Conservation (phyloP, 2,329 filamentous ascomycete species). For the Camptophora hylomeconis region DNA sequence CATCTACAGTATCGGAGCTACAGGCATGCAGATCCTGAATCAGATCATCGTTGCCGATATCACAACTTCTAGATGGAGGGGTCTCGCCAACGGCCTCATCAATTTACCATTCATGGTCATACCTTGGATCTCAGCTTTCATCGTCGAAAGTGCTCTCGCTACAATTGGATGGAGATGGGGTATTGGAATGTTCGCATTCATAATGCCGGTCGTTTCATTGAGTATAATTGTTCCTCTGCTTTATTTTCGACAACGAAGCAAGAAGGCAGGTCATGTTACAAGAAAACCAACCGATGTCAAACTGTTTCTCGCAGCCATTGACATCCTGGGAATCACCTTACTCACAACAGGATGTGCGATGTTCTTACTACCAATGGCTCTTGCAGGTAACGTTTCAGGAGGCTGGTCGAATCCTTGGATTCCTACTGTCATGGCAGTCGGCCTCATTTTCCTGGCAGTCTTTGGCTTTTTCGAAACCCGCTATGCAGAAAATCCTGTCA, state of each 20-base stretch:
- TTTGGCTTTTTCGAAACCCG: slow-evolving; percentile 38
- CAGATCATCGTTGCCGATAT: slow-evolving; percentile 31
- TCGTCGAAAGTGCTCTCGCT: slow-evolving; percentile 27
- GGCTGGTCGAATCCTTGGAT: slow-evolving; percentile 36
- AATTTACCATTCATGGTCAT: slow-evolving; percentile 29
- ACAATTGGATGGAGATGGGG: slow-evolving; percentile 33
- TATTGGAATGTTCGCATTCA: slow-evolving; percentile 31
- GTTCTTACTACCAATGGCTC: slow-evolving; percentile 35
- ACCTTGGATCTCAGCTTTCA: slow-evolving; percentile 29
- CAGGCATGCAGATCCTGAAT: slow-evolving; percentile 31
- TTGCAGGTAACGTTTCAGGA: slow-evolving; percentile 29
- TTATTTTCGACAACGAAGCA: slow-evolving; percentile 24
- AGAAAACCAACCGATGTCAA: slow-evolving; percentile 17
- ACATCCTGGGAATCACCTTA: slow-evolving; percentile 31
- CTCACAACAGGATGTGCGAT: slow-evolving; percentile 36
- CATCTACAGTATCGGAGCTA: slow-evolving; percentile 25
- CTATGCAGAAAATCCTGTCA: slow-evolving; percentile 31
- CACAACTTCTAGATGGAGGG: slow-evolving; percentile 28
- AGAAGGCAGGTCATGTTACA: slow-evolving; percentile 18
- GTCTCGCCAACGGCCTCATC: slow-evolving; percentile 25
- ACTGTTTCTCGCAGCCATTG: slow-evolving; percentile 23
- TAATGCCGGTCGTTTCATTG: slow-evolving; percentile 27
- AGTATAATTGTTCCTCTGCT: slow-evolving; percentile 27
- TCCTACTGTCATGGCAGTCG: slow-evolving; percentile 31
- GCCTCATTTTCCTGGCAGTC: slow-evolving; percentile 27